Base-by-base conservation (phyloP, 2,329 filamentous ascomycete species). In the Aspergillus luchuensis region DNA sequence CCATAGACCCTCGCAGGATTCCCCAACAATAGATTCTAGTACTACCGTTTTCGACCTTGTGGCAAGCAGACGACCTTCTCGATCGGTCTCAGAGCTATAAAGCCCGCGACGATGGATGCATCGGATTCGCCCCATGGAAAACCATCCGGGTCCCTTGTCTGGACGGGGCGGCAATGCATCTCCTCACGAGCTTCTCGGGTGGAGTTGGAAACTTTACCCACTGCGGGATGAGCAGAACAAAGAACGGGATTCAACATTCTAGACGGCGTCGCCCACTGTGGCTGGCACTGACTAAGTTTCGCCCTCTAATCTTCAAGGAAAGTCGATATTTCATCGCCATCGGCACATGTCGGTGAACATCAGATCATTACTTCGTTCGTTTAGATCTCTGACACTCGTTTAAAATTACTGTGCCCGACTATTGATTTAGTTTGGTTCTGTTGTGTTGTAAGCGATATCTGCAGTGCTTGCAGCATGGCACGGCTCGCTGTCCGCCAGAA, bases 401-500 rank as follows among this genome's bases (percentile, higher is more conserved):
- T 23, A 13, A 23, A 45, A 6, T 13, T 21, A 45, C 19, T 23
- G 10, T 45, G 33, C 33, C 33, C 33, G 11, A 36, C 33, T 36
- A 36, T 15, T 36, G 33, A 11, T 15, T 36, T 11, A 11, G 4
- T 15, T 36, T 36, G 11, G 11, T 45, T 21, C 13, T 23, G 21
- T 23, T 23, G 10, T n/a, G 7, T 45, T 13, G 4, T 5, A 45
- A 45, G 2, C 41, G 5, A 13, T 45, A 13, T 45, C 41, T 49
- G 33, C 21, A 25, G 7, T 47, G 8, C 33, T 45, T 19, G 15
- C 15, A 13, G 6, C 41, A 66, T 65, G 61, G 45, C 59, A 21
- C 39, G 53, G 19, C 49, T 67, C 30, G 23, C 50, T 19, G 60
- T 55, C 59, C 63, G 66, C 21, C 54, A 49, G 13, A 36, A 21